Evolutionary conservation across 2,329 filamentous ascomycete species (phyloP).

Genomic region (Penicillium sp.): DNA sequence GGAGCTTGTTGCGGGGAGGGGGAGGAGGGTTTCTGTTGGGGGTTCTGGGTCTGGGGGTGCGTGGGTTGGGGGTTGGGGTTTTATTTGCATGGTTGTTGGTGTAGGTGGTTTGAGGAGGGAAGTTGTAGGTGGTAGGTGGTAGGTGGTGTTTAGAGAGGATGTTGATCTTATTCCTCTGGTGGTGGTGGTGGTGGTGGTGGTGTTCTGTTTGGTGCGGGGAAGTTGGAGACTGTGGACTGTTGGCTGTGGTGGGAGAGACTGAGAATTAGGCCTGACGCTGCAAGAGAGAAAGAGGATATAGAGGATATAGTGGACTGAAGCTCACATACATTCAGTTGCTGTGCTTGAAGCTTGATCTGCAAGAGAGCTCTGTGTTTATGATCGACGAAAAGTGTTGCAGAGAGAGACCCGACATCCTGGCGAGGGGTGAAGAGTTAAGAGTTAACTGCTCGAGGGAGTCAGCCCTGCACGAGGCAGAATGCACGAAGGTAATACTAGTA

Average conservation of each 20-base stretch:
- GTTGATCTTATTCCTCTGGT: background rate
- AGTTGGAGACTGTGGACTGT: background rate
- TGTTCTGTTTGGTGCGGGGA: background rate
- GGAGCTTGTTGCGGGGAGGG: background rate
- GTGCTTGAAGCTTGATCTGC: background rate
- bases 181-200: background rate
- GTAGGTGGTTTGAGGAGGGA: background rate
- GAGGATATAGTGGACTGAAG: background rate
- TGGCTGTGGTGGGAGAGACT: background rate
- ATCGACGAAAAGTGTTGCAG: background rate
- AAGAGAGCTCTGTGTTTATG: background rate
- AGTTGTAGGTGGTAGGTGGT: background rate
- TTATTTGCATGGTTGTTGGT: background rate
- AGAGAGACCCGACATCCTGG: background rate
- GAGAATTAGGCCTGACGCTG: background rate
- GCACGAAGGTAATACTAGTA: too few species aligned
- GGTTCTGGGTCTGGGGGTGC: background rate
- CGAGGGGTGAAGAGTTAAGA: background rate
- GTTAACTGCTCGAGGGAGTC: background rate
- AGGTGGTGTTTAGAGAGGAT: background rate
- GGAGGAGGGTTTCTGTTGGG: slow-evolving; percentile 7
- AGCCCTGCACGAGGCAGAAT: background rate
- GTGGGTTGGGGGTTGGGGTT: slow-evolving; percentile 3
- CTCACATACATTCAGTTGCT: background rate
- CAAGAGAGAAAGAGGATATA: too few species aligned